Base-by-base conservation (phyloP, 1,284 basidiomycete genomes). In the Agaricales sp. region DNA sequence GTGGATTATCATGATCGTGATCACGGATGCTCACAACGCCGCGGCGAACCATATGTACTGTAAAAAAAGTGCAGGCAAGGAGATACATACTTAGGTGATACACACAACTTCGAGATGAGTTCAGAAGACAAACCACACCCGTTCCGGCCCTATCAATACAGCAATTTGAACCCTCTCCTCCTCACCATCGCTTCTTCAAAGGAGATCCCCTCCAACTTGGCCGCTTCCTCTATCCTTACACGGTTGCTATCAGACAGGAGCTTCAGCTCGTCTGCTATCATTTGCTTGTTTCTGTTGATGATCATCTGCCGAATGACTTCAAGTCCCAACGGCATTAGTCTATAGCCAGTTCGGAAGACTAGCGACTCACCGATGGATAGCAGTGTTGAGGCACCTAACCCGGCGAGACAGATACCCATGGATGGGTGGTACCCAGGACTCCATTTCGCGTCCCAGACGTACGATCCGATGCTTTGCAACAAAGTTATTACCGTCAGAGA, bases 401-500 rank as follows among this genome's bases (percentile, higher is more conserved):
- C 57, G 35, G 61, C 62, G 3, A 78, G 57, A 1, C 69, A 70
- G 47, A 78, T 71, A 14, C 63, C 61, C 71, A 77, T 71, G 0
- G 74, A 75, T 37, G 66, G 72, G 43, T 71, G 74, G 53, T 78
- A 79, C 38, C 61, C 50, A 1, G 75, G 75, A 4, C 70, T 64
- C 74, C 75, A 78, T 14, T 57, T 55, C 0, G 70, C 56, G 54
- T 71, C 73, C 75, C 75, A 78, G 1, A 69, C 67, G 55, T 72
- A 78, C 0, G 74, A 74, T 1, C 75, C 75, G 48, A 73, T 70
- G 12, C 72, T 74, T 26, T 6, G 20, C 4, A 39, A 3, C 51
- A 39, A 44, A 48, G 30, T 46, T 46, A 47, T 38, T 26, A 23
- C 14, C 16, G 20, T 16, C 11, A 21, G 8, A 11, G 38, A 22